These are phyloP conservation scores for Cordyceps fumosorosea DNA, from an alignment of 2,329 filamentous ascomycete genomes.

Conservation along the genomic window DNA sequence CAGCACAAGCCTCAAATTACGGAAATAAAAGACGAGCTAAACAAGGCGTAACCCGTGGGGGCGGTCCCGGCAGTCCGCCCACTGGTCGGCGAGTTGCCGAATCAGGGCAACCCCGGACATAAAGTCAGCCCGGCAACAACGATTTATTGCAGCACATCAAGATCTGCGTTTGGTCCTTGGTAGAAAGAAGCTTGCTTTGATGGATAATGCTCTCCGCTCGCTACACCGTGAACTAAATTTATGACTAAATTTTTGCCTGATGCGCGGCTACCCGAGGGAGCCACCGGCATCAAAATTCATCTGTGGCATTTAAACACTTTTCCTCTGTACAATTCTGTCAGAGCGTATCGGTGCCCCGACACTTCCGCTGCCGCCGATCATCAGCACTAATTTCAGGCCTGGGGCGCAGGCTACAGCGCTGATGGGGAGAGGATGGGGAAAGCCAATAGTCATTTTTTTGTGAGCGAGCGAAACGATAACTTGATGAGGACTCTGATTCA, in stretches of 20 bases:
- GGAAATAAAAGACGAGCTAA: neutral
- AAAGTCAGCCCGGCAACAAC: neutral
- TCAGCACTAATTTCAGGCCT: constrained; percentile 1
- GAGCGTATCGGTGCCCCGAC: neutral
- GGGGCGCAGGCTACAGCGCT: neutral
- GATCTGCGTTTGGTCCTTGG: neutral
- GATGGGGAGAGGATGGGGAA: too few species aligned
- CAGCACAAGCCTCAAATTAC: neutral
- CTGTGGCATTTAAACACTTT: too few species aligned
- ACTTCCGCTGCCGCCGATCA: neutral
- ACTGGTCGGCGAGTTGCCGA: neutral
- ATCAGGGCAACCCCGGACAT: neutral
- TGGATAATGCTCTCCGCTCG: neutral
- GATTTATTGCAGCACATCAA: neutral
- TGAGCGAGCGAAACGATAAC: too few species aligned
- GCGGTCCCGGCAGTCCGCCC: neutral
- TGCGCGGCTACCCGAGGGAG: too few species aligned
- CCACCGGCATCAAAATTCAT: too few species aligned
- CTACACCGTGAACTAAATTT: neutral
- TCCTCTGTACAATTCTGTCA: too few species aligned
- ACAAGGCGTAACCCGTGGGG: neutral
- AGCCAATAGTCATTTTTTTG: too few species aligned
- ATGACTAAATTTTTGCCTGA: neutral
- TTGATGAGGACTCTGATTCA: too few species aligned
- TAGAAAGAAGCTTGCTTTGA: neutral